phyloP scores from a whole-genome alignment of 139 green algal species.

The Chlamydomonas sp. region DNA sequence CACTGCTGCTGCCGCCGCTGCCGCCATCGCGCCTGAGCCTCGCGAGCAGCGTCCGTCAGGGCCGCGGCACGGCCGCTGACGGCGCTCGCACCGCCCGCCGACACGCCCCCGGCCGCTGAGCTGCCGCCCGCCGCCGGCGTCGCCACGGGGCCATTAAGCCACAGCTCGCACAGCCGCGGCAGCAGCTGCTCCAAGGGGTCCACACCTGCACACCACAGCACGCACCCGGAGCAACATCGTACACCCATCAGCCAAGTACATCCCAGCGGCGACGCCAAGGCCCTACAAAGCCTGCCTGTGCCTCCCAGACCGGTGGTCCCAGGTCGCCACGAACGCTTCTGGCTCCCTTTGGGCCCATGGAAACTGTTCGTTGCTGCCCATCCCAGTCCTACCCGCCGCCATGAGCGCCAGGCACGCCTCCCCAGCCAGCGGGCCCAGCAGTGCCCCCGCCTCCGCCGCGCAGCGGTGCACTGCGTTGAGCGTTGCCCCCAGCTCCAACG shows the following conservation, averaged over 20 bases:
- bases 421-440: conserved; percentile 46
- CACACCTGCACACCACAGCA: conserved; percentile 24
- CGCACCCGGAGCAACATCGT: no score
- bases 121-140: neutral
- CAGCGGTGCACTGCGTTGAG: conserved; percentile 28
- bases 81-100: neutral
- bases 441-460: conserved; percentile 9
- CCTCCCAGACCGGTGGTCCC: no score
- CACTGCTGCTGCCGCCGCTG: conserved; percentile 42
- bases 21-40: conserved; percentile 41
- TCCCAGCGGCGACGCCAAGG: no score
- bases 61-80: neutral
- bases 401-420: conserved; percentile 48
- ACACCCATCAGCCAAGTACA: no score
- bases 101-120: neutral
- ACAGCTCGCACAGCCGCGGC: conserved; percentile 43
- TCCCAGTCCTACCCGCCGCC: conserved; percentile 41
- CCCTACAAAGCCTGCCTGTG: no score
- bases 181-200: conserved; percentile 42
- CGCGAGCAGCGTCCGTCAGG: conserved; percentile 42
- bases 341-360: neutral
- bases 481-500: conserved; percentile 3
- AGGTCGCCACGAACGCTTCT: no score
- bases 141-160: conserved; percentile 40
- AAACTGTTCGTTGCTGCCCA: neutral